A percentile compares a stretch with the other conserved stretches of the same genome.
These are phyloP conservation scores for Corylus heterophylla DNA, from an alignment of 306 rosid genomes.

Conservation along the genomic window DNA sequence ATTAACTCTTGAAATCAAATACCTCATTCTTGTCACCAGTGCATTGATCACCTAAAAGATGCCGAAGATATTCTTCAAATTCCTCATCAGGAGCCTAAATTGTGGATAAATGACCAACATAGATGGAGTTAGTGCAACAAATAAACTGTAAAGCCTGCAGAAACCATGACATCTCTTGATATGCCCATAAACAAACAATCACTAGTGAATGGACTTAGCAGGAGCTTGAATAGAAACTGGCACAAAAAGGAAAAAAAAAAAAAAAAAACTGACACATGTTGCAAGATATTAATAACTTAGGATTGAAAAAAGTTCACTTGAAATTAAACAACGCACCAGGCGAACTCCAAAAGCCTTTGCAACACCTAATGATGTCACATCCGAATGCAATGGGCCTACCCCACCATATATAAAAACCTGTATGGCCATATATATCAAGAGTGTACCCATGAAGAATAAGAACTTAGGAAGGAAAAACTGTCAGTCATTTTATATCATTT, in stretches of 20 bases:
- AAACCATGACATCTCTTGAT: background rate
- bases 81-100: constrained; percentile 97
- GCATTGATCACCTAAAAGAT: constrained; percentile 74
- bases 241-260: constrained; percentile 16
- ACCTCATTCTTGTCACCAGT: constrained; percentile 87
- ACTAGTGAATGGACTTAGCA: constrained; percentile 13
- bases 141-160: constrained; percentile 15
- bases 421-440: constrained; percentile 27
- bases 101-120: constrained; percentile 21
- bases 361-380: constrained; percentile 83
- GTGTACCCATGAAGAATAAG: constrained; percentile 19
- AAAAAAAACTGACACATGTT: background rate
- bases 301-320: constrained; percentile 9
- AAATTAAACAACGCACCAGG: constrained; percentile 62
- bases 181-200: constrained; percentile 7
- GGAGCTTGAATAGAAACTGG: constrained; percentile 18
- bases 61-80: constrained; percentile 91
- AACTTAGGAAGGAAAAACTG: background rate
- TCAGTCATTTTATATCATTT: constrained; percentile 8
- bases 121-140: constrained; percentile 22
- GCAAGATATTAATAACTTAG: background rate
- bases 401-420: constrained; percentile 94
- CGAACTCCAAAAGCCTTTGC: constrained; percentile 96
- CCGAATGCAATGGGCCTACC: constrained; percentile 91
- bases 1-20: constrained; percentile 17